Base-by-base conservation (phyloP, 169 alveolate genomes). In the Plasmodium relictum region DNA sequence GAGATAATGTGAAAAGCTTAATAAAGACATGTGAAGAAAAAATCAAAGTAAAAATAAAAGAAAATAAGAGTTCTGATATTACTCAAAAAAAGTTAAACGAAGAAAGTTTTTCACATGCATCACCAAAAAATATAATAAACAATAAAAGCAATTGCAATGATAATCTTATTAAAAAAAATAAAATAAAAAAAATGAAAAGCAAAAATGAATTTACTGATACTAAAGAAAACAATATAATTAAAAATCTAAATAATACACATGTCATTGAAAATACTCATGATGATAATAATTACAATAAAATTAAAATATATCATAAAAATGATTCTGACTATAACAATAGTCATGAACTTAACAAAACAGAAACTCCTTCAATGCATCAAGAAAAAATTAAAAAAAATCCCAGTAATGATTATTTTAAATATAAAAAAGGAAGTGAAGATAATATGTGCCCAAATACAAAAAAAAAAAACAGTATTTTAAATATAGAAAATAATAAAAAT, bases 161-260 rank as follows among this genome's bases (percentile, higher is more conserved):
- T 71, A 71, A 44, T 48, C 12, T 41, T 14, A 22, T 71, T 16
- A 42, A 73, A 73, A 73, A 37, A 59, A 73, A 3, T 54, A 71
- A 71, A 71, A 73, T 41, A 73, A 59, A 73, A 73, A 73, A 41
- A 59, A n/a, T 58, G 39, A 73, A 14, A 31, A 58, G 48, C 20
- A 73, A 73, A 54, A 41, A 26, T 71, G 45, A 71, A 71, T 42
- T 18, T 52, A 7, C 31, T 50, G 18, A 37, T 22, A 18, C 12
- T 6, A 18, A 16, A 56, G 66, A 16, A 6, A 16, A 18, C 12
- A 9, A 14, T 16, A 0, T 2, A 1, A 18, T 56, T 14, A 56
- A 16, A 56, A 16, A 22, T 56, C 2, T 56, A 16, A 1, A 56
- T 18, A 2, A 56, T 18, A 2, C 9, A 4, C 31, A 14, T 48